A percentile compares a stretch with the other conserved stretches of the same genome.
These are phyloP conservation scores for Alternaria solani DNA, from an alignment of 2,329 filamentous ascomycete species.

Conservation along the genomic window DNA sequence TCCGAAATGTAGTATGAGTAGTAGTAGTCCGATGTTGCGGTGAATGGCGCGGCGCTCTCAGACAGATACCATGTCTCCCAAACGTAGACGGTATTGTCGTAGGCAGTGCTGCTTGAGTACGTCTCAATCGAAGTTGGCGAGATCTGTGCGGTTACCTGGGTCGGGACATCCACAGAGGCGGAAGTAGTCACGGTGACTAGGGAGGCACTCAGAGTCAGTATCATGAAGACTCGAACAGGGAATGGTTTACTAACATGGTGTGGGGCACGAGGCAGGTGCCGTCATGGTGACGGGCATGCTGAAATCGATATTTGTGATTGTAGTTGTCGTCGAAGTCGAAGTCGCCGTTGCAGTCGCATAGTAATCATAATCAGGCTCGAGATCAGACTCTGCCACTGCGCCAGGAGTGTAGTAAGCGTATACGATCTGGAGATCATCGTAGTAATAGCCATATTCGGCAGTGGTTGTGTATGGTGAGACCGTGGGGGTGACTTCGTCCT, in stretches of 20 bases:
- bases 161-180: slow-evolving; percentile 32
- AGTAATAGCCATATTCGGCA: slow-evolving; percentile 19
- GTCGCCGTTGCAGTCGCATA: slow-evolving; percentile 14
- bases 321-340: slow-evolving; percentile 14
- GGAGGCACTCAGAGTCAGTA: neutral
- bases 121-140: slow-evolving; percentile 32
- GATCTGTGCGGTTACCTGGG: slow-evolving; percentile 33
- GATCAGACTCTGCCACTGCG: slow-evolving; percentile 36
- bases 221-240: neutral
- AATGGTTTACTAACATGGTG: slow-evolving; percentile 18
- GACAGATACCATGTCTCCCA: slow-evolving; percentile 40
- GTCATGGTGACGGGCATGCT: slow-evolving; percentile 45
- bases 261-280: slow-evolving; percentile 39
- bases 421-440: slow-evolving; percentile 26
- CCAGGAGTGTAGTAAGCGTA: slow-evolving; percentile 32
- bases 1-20: slow-evolving; percentile 36
- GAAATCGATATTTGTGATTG: slow-evolving; percentile 22
- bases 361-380: slow-evolving; percentile 26
- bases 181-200: slow-evolving; percentile 28
- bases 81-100: slow-evolving; percentile 12
- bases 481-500: slow-evolving; percentile 37
- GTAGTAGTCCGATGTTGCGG: slow-evolving; percentile 28
- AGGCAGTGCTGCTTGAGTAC: slow-evolving; percentile 14
- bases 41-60: slow-evolving; percentile 37
- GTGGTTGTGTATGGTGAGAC: slow-evolving; percentile 20